phyloP scores from a whole-genome alignment of 768 basidiomycete species.

The Leccinum aurantiacum region DNA sequence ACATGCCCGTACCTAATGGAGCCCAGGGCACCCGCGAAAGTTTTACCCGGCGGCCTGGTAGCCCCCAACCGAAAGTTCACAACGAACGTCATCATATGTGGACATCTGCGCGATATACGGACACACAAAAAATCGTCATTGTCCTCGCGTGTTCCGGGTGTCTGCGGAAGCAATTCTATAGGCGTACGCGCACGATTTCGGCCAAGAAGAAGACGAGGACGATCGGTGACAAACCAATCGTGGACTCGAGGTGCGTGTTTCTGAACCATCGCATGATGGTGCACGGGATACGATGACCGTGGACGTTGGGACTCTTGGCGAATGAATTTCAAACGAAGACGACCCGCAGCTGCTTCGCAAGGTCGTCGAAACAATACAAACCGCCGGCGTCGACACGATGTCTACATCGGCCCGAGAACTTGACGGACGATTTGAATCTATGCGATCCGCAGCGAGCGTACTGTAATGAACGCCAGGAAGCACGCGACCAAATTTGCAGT shows the following conservation, averaged over 20 bases:
- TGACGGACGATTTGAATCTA: not conserved
- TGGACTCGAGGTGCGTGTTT: not conserved
- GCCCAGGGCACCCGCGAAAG: slow-evolving; percentile 24
- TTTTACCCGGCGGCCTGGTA: slow-evolving; percentile 8
- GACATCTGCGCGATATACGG: not conserved
- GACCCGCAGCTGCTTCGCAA: not conserved
- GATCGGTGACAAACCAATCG: not conserved
- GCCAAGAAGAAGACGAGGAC: not conserved
- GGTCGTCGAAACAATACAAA: not conserved
- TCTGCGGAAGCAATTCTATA: not conserved
- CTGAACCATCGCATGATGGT: not conserved
- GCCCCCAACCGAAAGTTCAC: not conserved
- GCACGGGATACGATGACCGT: not conserved
- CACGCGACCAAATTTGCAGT: not conserved
- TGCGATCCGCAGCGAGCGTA: not conserved
- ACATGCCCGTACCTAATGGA: slow-evolving; percentile 8
- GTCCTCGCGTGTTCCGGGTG: not conserved
- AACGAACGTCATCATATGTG: not conserved
- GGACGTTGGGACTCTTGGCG: not conserved
- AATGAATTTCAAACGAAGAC: not conserved
- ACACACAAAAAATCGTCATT: not conserved
- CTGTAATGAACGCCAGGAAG: not conserved
- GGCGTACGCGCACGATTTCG: not conserved
- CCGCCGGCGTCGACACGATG: not conserved
- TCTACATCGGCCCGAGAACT: not conserved